These are phyloP conservation scores for Agroathelia rolfsii DNA, from an alignment of 1,284 basidiomycete species.

Conservation along the genomic window DNA sequence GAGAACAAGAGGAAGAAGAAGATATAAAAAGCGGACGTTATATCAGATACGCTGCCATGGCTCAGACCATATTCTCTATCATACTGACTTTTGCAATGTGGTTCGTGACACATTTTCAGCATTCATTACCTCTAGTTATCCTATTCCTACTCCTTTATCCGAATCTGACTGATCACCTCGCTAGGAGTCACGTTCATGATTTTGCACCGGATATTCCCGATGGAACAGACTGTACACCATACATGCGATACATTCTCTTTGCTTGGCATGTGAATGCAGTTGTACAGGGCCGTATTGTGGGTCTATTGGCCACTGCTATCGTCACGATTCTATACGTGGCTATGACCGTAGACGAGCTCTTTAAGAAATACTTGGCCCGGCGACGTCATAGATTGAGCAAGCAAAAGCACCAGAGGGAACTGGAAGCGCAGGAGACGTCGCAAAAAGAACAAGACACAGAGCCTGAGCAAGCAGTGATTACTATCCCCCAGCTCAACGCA, in stretches of 20 bases:
- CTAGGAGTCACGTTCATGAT: conserved; percentile 10
- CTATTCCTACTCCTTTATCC: background rate
- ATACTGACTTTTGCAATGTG: conserved; percentile 28
- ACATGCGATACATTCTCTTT: conserved; percentile 26
- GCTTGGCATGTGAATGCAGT: conserved; percentile 21
- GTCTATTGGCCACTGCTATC: conserved; percentile 23
- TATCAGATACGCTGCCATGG: conserved; percentile 27
- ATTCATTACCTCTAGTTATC: background rate
- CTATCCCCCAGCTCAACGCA: no score
- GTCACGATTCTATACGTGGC: conserved; percentile 20
- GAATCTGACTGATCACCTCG: conserved; percentile 3
- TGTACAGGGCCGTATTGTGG: conserved; percentile 21
- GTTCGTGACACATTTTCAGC: conserved; percentile 14
- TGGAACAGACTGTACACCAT: conserved; percentile 18
- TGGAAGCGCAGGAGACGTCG: conserved; percentile 17
- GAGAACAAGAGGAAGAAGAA: conserved; percentile 13
- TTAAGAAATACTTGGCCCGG: conserved; percentile 12
- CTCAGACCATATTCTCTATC: conserved; percentile 29
- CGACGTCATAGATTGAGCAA: no score
- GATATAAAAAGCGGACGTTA: conserved; percentile 16
- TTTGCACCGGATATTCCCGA: no score
- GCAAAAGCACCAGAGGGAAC: no score
- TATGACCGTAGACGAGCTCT: conserved; percentile 25
- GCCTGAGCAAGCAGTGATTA: no score
- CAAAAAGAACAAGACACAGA: no score